Evolutionary conservation across 345 rosid genomes (phyloP).

Genomic region (Hypericum perforatum): DNA sequence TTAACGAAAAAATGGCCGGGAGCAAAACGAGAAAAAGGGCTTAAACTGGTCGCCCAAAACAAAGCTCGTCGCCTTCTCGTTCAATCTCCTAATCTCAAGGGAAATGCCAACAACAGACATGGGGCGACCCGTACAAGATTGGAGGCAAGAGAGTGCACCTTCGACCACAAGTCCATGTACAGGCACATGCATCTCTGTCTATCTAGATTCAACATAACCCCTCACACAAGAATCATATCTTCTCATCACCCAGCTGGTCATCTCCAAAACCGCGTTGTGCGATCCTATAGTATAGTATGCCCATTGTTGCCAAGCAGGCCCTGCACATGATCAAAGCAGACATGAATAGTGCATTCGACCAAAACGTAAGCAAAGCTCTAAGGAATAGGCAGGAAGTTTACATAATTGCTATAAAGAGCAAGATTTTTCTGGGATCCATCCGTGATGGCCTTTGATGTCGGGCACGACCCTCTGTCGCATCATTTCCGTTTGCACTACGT

Average conservation of each 20-base stretch:
- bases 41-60: too few species aligned
- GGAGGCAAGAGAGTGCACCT: conserved; percentile 1
- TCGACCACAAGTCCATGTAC: conserved; percentile 1
- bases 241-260: conserved; percentile 42
- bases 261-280: conserved; percentile 68
- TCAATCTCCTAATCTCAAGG: too few species aligned
- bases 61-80: too few species aligned
- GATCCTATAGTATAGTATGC: conserved; percentile 85
- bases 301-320: conserved; percentile 99
- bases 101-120: too few species aligned
- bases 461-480: conserved; percentile 48
- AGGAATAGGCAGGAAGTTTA: conserved; percentile 18
- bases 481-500: conserved; percentile 69
- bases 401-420: conserved; percentile 88
- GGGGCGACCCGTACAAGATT: not conserved
- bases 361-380: not conserved
- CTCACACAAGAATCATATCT: conserved; percentile 28
- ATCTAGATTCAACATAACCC: conserved; percentile 6
- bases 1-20: too few species aligned
- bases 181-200: not conserved
- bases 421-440: conserved; percentile 84
- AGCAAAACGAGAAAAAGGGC: too few species aligned
- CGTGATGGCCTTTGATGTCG: conserved; percentile 65
- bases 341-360: not conserved
- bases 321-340: conserved; percentile 31